Base-by-base conservation (phyloP, 225 moss, liverwort and hornwort species). In the Rhytidiadelphus loreus region DNA sequence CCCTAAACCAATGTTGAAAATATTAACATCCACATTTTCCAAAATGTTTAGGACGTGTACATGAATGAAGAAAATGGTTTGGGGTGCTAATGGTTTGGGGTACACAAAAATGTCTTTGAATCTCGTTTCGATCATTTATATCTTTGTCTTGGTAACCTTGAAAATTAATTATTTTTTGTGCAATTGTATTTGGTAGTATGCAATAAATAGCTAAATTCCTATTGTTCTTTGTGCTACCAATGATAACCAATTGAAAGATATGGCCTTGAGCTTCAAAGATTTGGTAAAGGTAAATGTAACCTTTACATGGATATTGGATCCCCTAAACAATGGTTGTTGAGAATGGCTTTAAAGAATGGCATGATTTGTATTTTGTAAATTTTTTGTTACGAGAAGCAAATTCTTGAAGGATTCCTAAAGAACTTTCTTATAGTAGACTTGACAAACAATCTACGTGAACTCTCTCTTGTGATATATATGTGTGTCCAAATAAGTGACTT, bases 341-440 rank as follows among this genome's bases (percentile, higher is more conserved):
- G 5, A 52, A 3, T 1, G 0, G 0, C 17, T 52, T 24, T 6
- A 2, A 1, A 6, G 1, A 25, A 24, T 2, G 2, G 4, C 3
- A 2, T 55, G 16, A 35, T 77, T 55, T 10, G 2, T 15, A 77
- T 10, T n/a, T 77, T 77, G 24, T 6, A 33, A 13, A 10, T 37
- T 37, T 55, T 32, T 37, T 52, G 37, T 53, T 53, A 4, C 1
- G 1, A 25, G 10, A 77, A 55, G 16, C 0, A 16, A 37, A 37
- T 16, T 37, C 24, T 55, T 77, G 9, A 53, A 24, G 22, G 15
- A 53, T 77, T 37, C 7, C 19, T 11, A 43, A 48, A 30, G 32
- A 50, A 4, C 50, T 75, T 48, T 48, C 0, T 0, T 50, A 8
- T 32, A 50, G 0, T 29, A 20, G 1, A 20, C 30, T 50, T 50